Percentiles rank a stretch among this genome's conserved stretches.
Conservation (phyloP, 176 grass and related monocot genomes). For the Hordeum vulgare region MorexV3_pseudomolecules_assembly NC_058519.1:216171953-216172452, state of each 20-base stretch:
- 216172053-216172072: background rate
- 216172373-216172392: conserved; percentile 31
- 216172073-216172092: background rate
- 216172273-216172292: conserved; percentile 19
- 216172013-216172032: background rate
- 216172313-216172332: background rate
- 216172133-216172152: background rate
- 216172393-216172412: background rate
- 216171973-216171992: background rate
- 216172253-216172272: conserved; percentile 3
- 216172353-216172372: conserved; percentile 23
- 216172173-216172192: conserved; percentile 14
- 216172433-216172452: background rate
- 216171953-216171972: background rate
- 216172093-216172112: background rate
- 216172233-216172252: conserved; percentile 16
- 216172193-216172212: conserved; percentile 9
- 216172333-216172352: background rate
- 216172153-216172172: background rate
- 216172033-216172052: background rate
- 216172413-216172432: background rate
- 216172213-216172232: conserved; percentile 30
- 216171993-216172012: conserved; percentile 1
- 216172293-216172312: conserved; percentile 12
- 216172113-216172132: background rate